A percentile compares a stretch with the other conserved stretches of the same genome.
These are phyloP conservation scores for Hordeum pubiflorum DNA, from an alignment of 202 grass and related monocot genomes.

Conservation along the genomic window DNA sequence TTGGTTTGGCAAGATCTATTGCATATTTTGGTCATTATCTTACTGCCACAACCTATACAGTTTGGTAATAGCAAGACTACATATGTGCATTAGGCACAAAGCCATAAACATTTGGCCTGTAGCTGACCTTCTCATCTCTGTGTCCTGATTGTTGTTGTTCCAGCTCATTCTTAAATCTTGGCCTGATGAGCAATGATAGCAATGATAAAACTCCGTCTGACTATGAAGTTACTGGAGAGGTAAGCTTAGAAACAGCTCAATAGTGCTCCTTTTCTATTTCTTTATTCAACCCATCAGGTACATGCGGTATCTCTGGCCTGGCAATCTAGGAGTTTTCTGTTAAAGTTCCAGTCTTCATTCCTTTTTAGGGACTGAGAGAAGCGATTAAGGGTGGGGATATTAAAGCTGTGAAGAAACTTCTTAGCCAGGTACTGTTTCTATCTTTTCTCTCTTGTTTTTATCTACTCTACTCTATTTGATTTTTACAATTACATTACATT, in stretches of 20 bases:
- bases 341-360: background rate
- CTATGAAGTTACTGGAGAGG: constrained; percentile 87
- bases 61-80: background rate
- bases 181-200: constrained; percentile 53
- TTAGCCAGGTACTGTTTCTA: constrained; percentile 54
- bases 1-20: background rate
- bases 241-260: constrained; percentile 11
- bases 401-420: constrained; percentile 73
- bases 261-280: background rate
- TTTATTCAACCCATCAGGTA: constrained; percentile 6
- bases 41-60: background rate
- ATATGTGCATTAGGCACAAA: background rate
- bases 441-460: constrained; percentile 16
- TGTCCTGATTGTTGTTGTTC: background rate
- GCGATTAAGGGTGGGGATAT: constrained; percentile 83
- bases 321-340: background rate
- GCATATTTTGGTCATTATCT: background rate
- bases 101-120: background rate
- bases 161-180: constrained; percentile 83
- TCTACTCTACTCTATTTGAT: background rate
- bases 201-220: constrained; percentile 42
- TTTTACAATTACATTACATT: constrained; percentile 26
- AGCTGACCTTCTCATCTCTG: background rate
- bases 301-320: background rate
- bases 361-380: constrained; percentile 81